Percentiles rank a stretch among this genome's conserved stretches.
Evolutionary conservation across 2,329 filamentous ascomycete species (phyloP).

Genomic region (Calonectria pseudoturangicola): DNA sequence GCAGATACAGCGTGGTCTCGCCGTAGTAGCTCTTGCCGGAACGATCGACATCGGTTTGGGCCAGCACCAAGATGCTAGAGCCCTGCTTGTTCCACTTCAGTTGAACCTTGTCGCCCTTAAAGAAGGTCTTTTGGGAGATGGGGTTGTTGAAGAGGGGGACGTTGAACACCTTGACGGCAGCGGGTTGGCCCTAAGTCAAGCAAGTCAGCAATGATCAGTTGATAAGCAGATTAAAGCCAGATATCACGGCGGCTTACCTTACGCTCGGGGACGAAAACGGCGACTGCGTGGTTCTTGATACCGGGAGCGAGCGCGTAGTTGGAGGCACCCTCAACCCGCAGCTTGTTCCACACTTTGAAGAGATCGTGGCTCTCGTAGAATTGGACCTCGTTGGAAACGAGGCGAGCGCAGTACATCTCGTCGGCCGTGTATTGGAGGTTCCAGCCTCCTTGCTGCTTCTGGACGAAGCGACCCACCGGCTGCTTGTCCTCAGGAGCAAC

Average conservation of each 20-base stretch:
- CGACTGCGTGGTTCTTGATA: slow-evolving; percentile 88
- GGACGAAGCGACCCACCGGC: slow-evolving; percentile 91
- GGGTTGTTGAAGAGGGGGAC: slow-evolving; percentile 89
- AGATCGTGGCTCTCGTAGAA: slow-evolving; percentile 95
- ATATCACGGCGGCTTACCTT: slow-evolving; percentile 76
- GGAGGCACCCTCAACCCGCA: slow-evolving; percentile 91
- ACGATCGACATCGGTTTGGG: slow-evolving; percentile 98
- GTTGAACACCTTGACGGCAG: slow-evolving; percentile 94
- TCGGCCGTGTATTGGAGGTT: slow-evolving; percentile 97
- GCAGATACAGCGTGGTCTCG: slow-evolving; percentile 96
- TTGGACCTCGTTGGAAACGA: slow-evolving; percentile 97
- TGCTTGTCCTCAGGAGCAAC: slow-evolving; percentile 78
- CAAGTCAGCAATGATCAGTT: slow-evolving; percentile 41
- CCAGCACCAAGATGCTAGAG: slow-evolving; percentile 93
- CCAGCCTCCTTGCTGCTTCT: slow-evolving; percentile 96
- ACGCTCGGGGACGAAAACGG: slow-evolving; percentile 95
- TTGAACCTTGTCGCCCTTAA: slow-evolving; percentile 99
- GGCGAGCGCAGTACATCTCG: slow-evolving; percentile 93
- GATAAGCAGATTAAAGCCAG: neutral
- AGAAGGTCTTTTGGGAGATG: slow-evolving; percentile 98
- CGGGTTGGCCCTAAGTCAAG: slow-evolving; percentile 85
- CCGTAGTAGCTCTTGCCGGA: slow-evolving; percentile 99
- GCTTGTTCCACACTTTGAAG: slow-evolving; percentile 93
- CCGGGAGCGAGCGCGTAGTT: slow-evolving; percentile 94
- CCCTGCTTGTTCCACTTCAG: slow-evolving; percentile 97